Evolutionary conservation across 2,329 filamentous ascomycete genomes (phyloP), one percentile per base, ranked within the genome.

Genomic region (Lecanicillium sp.): DNA sequence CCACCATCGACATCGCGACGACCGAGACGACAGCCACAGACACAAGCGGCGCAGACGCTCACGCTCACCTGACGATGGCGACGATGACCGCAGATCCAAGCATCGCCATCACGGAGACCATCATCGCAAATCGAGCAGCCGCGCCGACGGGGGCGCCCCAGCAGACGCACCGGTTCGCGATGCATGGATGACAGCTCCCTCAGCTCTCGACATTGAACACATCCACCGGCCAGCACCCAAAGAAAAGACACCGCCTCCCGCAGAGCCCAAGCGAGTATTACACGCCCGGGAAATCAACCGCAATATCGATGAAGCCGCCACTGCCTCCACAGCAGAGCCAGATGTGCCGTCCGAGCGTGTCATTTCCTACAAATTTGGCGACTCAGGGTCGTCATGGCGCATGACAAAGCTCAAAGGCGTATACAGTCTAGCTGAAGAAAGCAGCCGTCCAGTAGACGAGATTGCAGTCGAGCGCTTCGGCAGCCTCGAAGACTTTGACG

Each of bases 331-430:
- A 19, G 33, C 40, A 15, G 14, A 11, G 3, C 42, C 46, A 0
- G 36, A 47, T 0, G 37, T 70, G 1, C 63, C 77, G 32, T 68
- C 78, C 38, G 74, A 84, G 40, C 48, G 55, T 18, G 52, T 44
- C 0, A 76, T 94, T 8, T 69, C 76, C 42, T 98, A 96, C 55
- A 85, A 67, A 0, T 94, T 98, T 59, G 92, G 94, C 14, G 92
- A 98, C 57, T 65, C 76, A 6, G 90, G 92, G 0, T 90, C 89
- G 12, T 78, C 87, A 51, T 98, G 94, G 92, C 81, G 94, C 35
- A 95, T 98, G 89, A 94, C 83, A 5, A 95, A 89, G 59, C 75
- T 98, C 22, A 88, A 84, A 48, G 83, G 80, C 9, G 85, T 95
- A 2, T 95, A 94, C 58, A 75, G 77, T 18, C 74, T 81, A 38